Base-by-base conservation (phyloP, 345 rosid genomes). In the Firmiana major region DNA sequence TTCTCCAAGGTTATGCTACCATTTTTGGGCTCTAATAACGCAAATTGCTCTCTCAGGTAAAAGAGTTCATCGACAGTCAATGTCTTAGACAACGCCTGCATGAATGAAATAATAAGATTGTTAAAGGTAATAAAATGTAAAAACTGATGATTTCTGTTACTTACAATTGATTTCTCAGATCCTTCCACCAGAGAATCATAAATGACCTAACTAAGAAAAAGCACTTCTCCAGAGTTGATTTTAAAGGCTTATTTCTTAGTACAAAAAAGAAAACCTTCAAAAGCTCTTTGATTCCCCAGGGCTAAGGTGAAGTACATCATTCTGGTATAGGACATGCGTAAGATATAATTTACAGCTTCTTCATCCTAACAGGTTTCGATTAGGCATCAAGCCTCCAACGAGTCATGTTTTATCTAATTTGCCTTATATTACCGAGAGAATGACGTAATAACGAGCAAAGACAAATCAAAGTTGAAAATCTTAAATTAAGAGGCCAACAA, bases 51-150 rank as follows among this genome's bases (percentile, higher is more conserved):
- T 84, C 83, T 86, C 78, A 96, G 80, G 80, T 91, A 92, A 80
- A 83, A 80, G 22, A 89, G 82, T 79, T 93, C 94, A 64, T 92
- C 93, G 45, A 57, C 80, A 28, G 87, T 83, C 81, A 94, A 81
- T 59, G 98, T 94, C 90, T 91, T 94, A 36, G 97, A 88, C 86
- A 96, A 77, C 7, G 97, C 97, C 99, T 96, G 91, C 54, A 79
- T 51, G 51, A 15, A 76, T 66, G 63, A 19, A 78, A 62, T 31
- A 31, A 31, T 2, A 31, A 31, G 34, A 59, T 28, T 1, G 17
- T 31, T 49, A 51, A 24, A 45, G 40, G 63, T 53, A 11, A 42
- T 71, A 68, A 60, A 76, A 64, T 4, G 24, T 48, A 5, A 57
- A 49, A 49, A 49, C 16, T 12, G 10, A 49, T 71, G 45, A 49